These are phyloP conservation scores for Stromatinia cepivora DNA, from an alignment of 2,329 filamentous ascomycete genomes.

Conservation along the genomic window DNA sequence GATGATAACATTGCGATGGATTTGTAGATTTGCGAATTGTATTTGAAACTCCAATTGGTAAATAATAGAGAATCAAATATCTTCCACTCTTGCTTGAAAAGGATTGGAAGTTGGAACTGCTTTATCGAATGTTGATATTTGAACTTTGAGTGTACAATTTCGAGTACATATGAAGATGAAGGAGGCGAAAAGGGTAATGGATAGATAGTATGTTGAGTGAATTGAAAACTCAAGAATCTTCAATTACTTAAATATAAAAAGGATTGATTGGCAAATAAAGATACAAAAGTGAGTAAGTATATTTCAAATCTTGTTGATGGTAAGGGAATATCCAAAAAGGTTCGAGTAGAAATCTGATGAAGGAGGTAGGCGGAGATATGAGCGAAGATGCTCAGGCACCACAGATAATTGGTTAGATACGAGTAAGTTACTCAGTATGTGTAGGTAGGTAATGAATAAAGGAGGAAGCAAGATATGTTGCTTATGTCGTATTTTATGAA, in stretches of 20 bases:
- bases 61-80: neutral
- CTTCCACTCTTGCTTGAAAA: neutral
- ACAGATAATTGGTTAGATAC: neutral
- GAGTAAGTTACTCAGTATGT: too few relatives aligned
- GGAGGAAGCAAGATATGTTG: neutral
- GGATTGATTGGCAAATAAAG: neutral
- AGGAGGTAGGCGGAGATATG: neutral
- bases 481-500: neutral
- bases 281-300: neutral
- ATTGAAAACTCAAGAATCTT: neutral
- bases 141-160: neutral
- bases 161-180: conserved; percentile 5
- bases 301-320: neutral
- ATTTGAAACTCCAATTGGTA: neutral
- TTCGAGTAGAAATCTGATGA: neutral
- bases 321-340: neutral
- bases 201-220: neutral
- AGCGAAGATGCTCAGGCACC: neutral
- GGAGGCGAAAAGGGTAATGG: neutral
- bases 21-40: neutral
- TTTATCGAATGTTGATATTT: neutral
- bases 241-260: neutral
- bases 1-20: conserved; percentile 22
- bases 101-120: neutral
- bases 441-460: neutral